Evolutionary conservation across 2,329 filamentous ascomycete genomes (phyloP), one percentile per base, ranked within the genome.

Genomic region (Colletotrichum sp.): DNA sequence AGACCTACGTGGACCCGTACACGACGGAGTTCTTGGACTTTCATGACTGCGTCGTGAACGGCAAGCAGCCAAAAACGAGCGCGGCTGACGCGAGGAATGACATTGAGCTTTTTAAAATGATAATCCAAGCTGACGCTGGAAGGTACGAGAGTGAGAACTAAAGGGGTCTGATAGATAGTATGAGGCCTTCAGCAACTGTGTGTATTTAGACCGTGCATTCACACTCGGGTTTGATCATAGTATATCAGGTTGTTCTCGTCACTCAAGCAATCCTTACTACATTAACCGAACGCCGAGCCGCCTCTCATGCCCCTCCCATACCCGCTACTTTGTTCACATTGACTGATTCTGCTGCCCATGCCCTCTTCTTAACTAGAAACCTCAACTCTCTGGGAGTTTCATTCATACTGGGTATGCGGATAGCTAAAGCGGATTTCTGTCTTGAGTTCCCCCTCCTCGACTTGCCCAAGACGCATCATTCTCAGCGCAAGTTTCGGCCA

Each of bases 1-100:
- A 82, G 44, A 88, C 87, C 0, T 92, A 89, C 65, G 82, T 86
- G 26, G 86, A 87, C 70, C 79, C 84, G 0, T 87, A 86, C 71
- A 86, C 84, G 0, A 73, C 82, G 0, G 83, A 87, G 78, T 80
- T 87, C 74, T 70, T 81, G 34, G 81, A 84, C 26, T 75, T 86
- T 21, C 84, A 85, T 26, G 79, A 81, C 2, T 80, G 79, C 15
- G 80, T 81, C 1, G 69, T 80, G 2, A 67, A 80, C 8, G 76
- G 64, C 0, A 80, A 76, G 60, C 16, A 75, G 6, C 76, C 79
- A 4, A 85, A 85, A 71, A 84, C 83, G 2, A 80, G 76, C 1
- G 78, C 79, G 3, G 63, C 55, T 7, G 83, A 85, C 69, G 80
- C 82, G 4, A 74, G 78, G 39, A 71, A 83, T 3, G 83, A 85